Base-by-base conservation (phyloP, 371 early-diverging fungal genomes). In the Apophysomyces variabilis region DNA sequence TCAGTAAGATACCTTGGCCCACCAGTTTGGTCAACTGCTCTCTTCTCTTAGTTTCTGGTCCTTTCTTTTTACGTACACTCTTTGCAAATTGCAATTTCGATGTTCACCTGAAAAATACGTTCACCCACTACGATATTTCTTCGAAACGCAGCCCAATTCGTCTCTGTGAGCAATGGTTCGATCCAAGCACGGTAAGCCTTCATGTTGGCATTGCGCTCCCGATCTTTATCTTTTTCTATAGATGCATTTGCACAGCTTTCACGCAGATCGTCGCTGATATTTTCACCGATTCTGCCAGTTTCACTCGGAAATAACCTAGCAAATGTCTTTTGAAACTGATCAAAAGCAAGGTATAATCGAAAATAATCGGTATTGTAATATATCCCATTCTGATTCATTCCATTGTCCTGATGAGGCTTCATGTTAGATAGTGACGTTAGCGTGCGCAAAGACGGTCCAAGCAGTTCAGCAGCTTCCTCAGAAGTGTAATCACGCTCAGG, bases 351-450 rank as follows among this genome's bases (percentile, higher is more conserved):
- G 39, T 78, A 83, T 0, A 83, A 66, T 61, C 79, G 66, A 67
- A 73, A 83, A 38, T 83, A 83, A 62, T 83, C 83, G n/a, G 75
- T 71, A 38, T 83, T 83, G 76, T 83, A 83, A 46, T 83, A 76
- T 12, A 83, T 83, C 41, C 83, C 83, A 39, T 83, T 83, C 56
- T 83, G 83, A 47, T 83, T 83, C 83, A 80, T 79, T 37, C 83
- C 83, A 38, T 83, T 83, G 18, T 80, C 80, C 9, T 76, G 60
- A 68, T 83, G 83, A 5, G 83, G 83, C 35, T 83, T 83, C 77
- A 78, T 78, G 35, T 80, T 83, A 12, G 80, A 74, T 38, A 78
- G 79, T 12, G 62, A 61, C 7, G 75, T 76, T 4, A 83, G 66
- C 9, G 78, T 73, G n/a, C 69, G 65, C 13, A 80, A 56, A 32